Conservation (phyloP, 2,329 filamentous ascomycete species). For the Gaeumannomyces tritici region DNA sequence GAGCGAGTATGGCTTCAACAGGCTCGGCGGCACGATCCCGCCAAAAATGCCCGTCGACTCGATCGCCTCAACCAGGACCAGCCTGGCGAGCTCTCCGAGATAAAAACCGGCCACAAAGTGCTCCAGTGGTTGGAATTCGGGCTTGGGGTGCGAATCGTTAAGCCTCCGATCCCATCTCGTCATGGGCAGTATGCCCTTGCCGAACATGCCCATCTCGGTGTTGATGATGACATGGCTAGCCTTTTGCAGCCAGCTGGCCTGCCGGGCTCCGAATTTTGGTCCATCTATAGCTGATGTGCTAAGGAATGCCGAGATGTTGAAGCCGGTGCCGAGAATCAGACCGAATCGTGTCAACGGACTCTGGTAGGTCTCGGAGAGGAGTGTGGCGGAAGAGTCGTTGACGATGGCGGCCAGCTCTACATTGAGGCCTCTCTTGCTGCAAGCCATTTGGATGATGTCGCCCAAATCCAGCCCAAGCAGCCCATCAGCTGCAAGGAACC, state of each 20-base stretch:
- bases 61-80: slow-evolving; percentile 50
- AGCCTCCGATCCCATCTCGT: slow-evolving; percentile 52
- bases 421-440: slow-evolving; percentile 37
- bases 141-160: slow-evolving; percentile 40
- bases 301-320: slow-evolving; percentile 56
- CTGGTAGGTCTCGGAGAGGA: slow-evolving; percentile 54
- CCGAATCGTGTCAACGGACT: slow-evolving; percentile 50
- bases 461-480: slow-evolving; percentile 51
- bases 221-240: slow-evolving; percentile 58
- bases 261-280: slow-evolving; percentile 46
- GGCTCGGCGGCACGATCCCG: slow-evolving; percentile 43
- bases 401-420: slow-evolving; percentile 51
- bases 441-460: slow-evolving; percentile 45
- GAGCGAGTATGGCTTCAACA: slow-evolving; percentile 44
- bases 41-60: slow-evolving; percentile 43
- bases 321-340: slow-evolving; percentile 57
- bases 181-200: slow-evolving; percentile 44
- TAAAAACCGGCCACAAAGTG: slow-evolving; percentile 57
- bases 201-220: slow-evolving; percentile 60
- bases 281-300: slow-evolving; percentile 46
- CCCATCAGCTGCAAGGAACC: slow-evolving; percentile 49
- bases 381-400: slow-evolving; percentile 58
- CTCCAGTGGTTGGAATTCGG: slow-evolving; percentile 53
- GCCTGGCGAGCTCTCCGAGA: slow-evolving; percentile 53
- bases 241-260: slow-evolving; percentile 43